A percentile compares a stretch with the other conserved stretches of the same genome.
Conservation (phyloP, 2,329 filamentous ascomycete species). For the Neonectria faginata region DNA sequence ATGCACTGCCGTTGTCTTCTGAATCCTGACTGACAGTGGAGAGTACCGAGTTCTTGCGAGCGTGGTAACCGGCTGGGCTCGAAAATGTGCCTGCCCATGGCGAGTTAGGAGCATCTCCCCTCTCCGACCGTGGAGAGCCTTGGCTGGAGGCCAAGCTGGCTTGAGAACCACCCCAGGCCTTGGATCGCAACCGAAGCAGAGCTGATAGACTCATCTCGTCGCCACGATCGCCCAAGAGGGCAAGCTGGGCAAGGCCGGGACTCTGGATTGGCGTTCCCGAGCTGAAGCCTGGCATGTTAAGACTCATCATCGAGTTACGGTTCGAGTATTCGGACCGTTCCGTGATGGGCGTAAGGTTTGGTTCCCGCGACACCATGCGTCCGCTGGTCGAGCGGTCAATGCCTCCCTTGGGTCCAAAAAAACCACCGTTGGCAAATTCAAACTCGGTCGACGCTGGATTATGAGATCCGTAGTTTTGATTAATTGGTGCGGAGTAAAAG, state of each 20-base stretch:
- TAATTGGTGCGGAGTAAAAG: slow-evolving; percentile 80
- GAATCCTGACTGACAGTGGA: slow-evolving; percentile 63
- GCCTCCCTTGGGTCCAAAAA: slow-evolving; percentile 81
- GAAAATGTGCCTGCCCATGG: slow-evolving; percentile 50
- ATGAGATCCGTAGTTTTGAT: slow-evolving; percentile 57
- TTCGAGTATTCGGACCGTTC: slow-evolving; percentile 97
- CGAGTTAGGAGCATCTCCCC: slow-evolving; percentile 60
- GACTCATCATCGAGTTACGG: slow-evolving; percentile 87
- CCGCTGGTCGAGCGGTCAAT: slow-evolving; percentile 79
- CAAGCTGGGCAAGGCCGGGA: slow-evolving; percentile 82
- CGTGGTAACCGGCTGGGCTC: slow-evolving; percentile 50
- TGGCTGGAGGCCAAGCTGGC: slow-evolving; percentile 72
- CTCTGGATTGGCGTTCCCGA: slow-evolving; percentile 69
- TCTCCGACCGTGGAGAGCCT: slow-evolving; percentile 62
- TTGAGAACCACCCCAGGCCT: slow-evolving; percentile 85
- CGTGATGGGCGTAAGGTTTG: slow-evolving; percentile 95
- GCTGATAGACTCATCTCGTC: slow-evolving; percentile 79
- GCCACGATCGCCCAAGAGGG: slow-evolving; percentile 67
- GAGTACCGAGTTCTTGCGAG: slow-evolving; percentile 62
- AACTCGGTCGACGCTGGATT: slow-evolving; percentile 55
- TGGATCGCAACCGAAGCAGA: slow-evolving; percentile 77
- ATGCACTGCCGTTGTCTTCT: slow-evolving; percentile 56
- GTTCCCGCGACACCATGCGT: slow-evolving; percentile 80
- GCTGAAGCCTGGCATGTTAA: slow-evolving; percentile 58
- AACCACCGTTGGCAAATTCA: slow-evolving; percentile 83